Evolutionary conservation across 2,329 filamentous ascomycete genomes (phyloP).

Genomic region (Sporothrix euskadiensis): DNA sequence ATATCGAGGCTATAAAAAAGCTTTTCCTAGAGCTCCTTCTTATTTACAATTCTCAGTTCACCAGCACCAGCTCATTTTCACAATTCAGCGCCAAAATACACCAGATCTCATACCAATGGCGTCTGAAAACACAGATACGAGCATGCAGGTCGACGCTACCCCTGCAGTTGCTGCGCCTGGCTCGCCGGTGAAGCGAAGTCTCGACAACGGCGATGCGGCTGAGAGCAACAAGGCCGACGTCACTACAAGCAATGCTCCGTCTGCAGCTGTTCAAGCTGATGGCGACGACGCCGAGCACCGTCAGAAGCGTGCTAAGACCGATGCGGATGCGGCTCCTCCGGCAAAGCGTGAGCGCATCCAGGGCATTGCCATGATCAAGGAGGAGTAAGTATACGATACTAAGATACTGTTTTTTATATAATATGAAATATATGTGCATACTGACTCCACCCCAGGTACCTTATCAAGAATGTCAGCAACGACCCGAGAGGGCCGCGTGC

Average conservation of each 20-base stretch:
- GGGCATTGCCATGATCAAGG: constrained; percentile 70
- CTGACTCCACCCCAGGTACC: constrained; percentile 41
- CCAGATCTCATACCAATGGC: constrained; percentile 11
- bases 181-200: constrained; percentile 27
- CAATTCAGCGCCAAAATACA: neutral
- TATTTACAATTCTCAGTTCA: neutral
- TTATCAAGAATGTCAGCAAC: constrained; percentile 38
- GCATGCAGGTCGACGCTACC: constrained; percentile 1
- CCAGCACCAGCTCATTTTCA: neutral
- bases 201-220: neutral
- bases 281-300: constrained; percentile 35
- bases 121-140: neutral
- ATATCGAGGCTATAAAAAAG: constrained; percentile 18
- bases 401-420: too few relatives aligned
- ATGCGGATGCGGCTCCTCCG: constrained; percentile 36
- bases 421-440: too few relatives aligned
- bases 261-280: neutral
- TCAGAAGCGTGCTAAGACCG: constrained; percentile 61
- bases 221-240: neutral
- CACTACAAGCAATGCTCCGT: neutral
- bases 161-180: neutral
- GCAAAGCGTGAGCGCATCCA: constrained; percentile 43
- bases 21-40: constrained; percentile 17
- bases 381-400: constrained; percentile 58
- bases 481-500: constrained; percentile 22